A percentile compares a stretch with the other conserved stretches of the same genome.
These are phyloP conservation scores for Malbranchea cinnamomea DNA, from an alignment of 2,329 filamentous ascomycete genomes.

Conservation along the genomic window DNA sequence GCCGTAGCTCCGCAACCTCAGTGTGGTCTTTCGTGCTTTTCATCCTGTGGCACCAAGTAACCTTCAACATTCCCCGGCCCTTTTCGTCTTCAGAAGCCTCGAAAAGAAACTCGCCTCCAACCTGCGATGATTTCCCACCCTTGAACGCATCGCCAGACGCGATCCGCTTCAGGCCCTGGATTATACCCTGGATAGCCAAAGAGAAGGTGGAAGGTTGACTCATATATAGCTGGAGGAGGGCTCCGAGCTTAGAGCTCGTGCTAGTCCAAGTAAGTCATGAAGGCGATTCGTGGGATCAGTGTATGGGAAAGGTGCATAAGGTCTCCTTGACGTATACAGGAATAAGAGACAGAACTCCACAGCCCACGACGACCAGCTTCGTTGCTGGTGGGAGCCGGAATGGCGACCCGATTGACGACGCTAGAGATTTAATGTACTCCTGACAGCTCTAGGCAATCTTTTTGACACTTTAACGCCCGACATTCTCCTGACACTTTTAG, in stretches of 20 bases:
- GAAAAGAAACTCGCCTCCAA: conserved; percentile 68
- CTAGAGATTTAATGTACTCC: conserved; percentile 52
- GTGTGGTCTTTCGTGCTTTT: conserved; percentile 61
- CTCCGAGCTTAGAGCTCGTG: conserved; percentile 48
- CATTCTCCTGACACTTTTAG: neutral
- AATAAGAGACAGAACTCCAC: conserved; percentile 54
- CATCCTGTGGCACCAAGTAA: conserved; percentile 76
- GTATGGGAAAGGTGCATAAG: conserved; percentile 56
- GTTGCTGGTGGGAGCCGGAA: conserved; percentile 37
- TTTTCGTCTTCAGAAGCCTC: conserved; percentile 8
- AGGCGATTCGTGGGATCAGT: conserved; percentile 55
- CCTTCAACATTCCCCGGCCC: conserved; percentile 38
- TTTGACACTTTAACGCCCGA: conserved; percentile 8
- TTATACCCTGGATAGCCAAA: conserved; percentile 34
- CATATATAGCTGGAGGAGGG: conserved; percentile 52
- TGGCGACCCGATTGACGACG: conserved; percentile 39
- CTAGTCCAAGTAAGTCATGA: conserved; percentile 55
- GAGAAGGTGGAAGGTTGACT: conserved; percentile 34
- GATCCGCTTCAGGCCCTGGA: conserved; percentile 46
- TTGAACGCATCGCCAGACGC: conserved; percentile 44
- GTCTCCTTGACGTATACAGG: conserved; percentile 49
- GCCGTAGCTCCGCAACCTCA: conserved; percentile 53
- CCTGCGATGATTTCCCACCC: conserved; percentile 51
- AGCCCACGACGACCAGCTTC: conserved; percentile 56
- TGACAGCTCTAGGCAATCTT: conserved; percentile 49